These are phyloP conservation scores for Glaciozyma antarctica DNA, from an alignment of 768 basidiomycete genomes.

Conservation along the genomic window DNA sequence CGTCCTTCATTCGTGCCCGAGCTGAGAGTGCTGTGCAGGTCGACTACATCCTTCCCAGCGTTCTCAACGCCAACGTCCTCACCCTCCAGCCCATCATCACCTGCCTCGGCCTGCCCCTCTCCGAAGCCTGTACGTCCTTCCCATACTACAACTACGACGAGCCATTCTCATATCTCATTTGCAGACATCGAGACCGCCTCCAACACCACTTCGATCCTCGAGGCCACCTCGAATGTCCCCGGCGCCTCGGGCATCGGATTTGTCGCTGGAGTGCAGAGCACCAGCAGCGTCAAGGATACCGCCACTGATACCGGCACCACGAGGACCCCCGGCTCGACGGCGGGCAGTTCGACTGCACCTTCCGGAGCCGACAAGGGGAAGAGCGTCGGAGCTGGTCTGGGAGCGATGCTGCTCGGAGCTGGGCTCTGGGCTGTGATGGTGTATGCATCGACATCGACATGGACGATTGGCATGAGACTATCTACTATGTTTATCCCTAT, in stretches of 20 bases:
- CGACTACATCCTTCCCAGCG: conserved; percentile 75
- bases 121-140: conserved; percentile 48
- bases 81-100: conserved; percentile 60
- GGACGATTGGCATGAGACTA: too few species aligned
- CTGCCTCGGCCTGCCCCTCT: conserved; percentile 54
- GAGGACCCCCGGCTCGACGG: not conserved
- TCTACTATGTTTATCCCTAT: too few species aligned
- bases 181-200: conserved; percentile 27
- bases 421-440: too few species aligned
- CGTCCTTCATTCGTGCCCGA: not conserved
- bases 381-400: not conserved
- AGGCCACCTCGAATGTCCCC: conserved; percentile 12
- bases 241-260: conserved; percentile 25
- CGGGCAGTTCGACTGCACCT: not conserved
- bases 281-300: not conserved
- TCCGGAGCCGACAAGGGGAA: not conserved
- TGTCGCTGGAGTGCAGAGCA: not conserved
- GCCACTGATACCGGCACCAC: not conserved
- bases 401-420: too few species aligned
- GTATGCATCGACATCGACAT: too few species aligned
- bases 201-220: conserved; percentile 1
- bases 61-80: conserved; percentile 57
- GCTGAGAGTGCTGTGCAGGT: conserved; percentile 30
- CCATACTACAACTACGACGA: not conserved
- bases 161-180: not conserved